These are phyloP conservation scores for Phialocephala sp. DNA, from an alignment of 2,329 filamentous ascomycete genomes.

Conservation along the genomic window DNA sequence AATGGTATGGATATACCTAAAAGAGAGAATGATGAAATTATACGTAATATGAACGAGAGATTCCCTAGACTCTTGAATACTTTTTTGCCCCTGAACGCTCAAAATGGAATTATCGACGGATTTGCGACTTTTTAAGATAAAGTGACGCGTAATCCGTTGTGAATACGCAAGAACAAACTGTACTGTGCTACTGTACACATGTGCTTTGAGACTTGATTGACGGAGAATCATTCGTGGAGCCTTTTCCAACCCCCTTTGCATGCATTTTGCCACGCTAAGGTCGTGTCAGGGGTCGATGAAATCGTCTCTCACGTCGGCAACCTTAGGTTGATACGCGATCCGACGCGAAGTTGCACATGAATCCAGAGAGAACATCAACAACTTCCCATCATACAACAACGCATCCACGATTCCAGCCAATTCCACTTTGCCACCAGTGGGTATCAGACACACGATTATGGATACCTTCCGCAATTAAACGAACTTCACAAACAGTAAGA, in stretches of 20 bases:
- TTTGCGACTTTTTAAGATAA: background rate
- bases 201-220: background rate
- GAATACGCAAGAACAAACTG: background rate
- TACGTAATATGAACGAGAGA: slow-evolving; percentile 25
- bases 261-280: background rate
- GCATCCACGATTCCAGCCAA: slow-evolving; percentile 28
- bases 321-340: slow-evolving; percentile 5
- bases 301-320: background rate
- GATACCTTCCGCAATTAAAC: slow-evolving; percentile 27
- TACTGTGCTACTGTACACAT: background rate
- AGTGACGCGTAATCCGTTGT: background rate
- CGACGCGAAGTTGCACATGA: slow-evolving; percentile 3
- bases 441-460: slow-evolving; percentile 26
- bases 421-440: slow-evolving; percentile 31
- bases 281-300: background rate
- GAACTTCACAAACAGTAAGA: slow-evolving; percentile 32
- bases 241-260: background rate
- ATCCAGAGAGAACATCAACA: slow-evolving; percentile 28
- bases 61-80: background rate
- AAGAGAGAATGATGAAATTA: slow-evolving; percentile 20
- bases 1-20: slow-evolving; percentile 33
- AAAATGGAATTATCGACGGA: background rate
- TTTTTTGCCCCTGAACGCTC: background rate
- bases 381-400: slow-evolving; percentile 22
- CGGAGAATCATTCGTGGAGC: background rate